These are phyloP conservation scores for Mucor saturninus DNA, from an alignment of 371 early-diverging fungal species.

Conservation along the genomic window DNA sequence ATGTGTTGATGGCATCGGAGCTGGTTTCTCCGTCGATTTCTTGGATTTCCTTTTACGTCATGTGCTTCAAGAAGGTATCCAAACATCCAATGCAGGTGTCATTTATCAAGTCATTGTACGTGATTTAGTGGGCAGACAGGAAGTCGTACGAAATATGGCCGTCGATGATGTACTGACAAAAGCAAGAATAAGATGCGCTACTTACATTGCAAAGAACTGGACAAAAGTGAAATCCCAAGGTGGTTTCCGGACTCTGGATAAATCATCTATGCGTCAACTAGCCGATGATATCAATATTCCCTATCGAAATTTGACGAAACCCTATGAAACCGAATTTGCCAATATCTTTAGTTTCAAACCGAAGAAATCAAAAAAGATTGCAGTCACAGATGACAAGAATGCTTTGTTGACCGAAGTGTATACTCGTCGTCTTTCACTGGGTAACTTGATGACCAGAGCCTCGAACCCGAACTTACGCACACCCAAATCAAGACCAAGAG, in stretches of 20 bases:
- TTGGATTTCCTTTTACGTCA: slow-evolving; percentile 46
- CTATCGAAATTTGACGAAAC: slow-evolving; percentile 26
- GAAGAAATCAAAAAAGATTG: slow-evolving; percentile 21
- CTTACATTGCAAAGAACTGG: slow-evolving; percentile 37
- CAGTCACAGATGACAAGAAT: slow-evolving; percentile 4
- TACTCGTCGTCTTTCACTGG: slow-evolving; percentile 28
- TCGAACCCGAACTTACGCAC: background rate
- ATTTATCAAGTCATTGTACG: slow-evolving; percentile 56
- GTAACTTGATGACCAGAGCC: slow-evolving; percentile 15
- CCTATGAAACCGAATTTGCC: slow-evolving; percentile 33
- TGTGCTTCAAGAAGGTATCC: slow-evolving; percentile 45
- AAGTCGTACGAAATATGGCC: slow-evolving; percentile 46
- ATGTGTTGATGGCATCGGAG: slow-evolving; percentile 53
- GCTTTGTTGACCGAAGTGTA: slow-evolving; percentile 12
- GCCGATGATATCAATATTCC: slow-evolving; percentile 41
- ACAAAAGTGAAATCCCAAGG: slow-evolving; percentile 38
- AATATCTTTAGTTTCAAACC: slow-evolving; percentile 38
- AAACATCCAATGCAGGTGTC: slow-evolving; percentile 39
- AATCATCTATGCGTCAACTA: slow-evolving; percentile 36
- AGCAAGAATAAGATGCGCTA: slow-evolving; percentile 37
- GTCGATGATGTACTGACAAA: slow-evolving; percentile 47
- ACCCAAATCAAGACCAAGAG: slow-evolving; percentile 20
- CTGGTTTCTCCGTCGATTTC: slow-evolving; percentile 53
- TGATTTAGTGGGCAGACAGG: slow-evolving; percentile 50
- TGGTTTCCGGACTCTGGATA: slow-evolving; percentile 41